phyloP scores from a whole-genome alignment of 805 yeast genomes.

The Metschnikowia lachancei region DNA sequence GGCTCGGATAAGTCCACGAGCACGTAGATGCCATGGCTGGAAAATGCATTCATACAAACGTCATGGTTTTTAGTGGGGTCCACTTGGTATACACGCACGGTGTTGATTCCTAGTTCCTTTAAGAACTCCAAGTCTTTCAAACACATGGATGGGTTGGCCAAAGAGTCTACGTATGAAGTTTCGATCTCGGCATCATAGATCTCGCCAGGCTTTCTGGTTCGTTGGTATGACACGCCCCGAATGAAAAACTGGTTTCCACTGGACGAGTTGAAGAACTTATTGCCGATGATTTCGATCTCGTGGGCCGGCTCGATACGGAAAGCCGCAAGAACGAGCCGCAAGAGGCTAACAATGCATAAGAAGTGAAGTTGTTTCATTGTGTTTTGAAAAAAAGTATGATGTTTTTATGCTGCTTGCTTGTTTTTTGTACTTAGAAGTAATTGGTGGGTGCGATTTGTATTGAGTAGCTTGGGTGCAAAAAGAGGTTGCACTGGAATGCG shows the following conservation, averaged over 20 bases:
- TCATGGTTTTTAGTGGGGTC: slow-evolving; percentile 52
- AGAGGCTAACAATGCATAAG: neutral
- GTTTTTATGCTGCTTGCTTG: neutral
- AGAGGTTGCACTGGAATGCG: too few relatives aligned
- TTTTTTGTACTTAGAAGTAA: neutral
- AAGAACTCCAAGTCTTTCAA: slow-evolving; percentile 80
- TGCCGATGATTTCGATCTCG: slow-evolving; percentile 61
- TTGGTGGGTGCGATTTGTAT: slow-evolving; percentile 14
- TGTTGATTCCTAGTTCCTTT: slow-evolving; percentile 64
- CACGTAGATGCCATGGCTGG: slow-evolving; percentile 36
- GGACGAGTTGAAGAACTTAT: slow-evolving; percentile 69
- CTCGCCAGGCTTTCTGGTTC: slow-evolving; percentile 49
- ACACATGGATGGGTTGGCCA: slow-evolving; percentile 68
- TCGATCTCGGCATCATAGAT: slow-evolving; percentile 20
- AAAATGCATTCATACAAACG: slow-evolving; percentile 31
- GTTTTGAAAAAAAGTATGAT: too few relatives aligned
- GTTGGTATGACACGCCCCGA: slow-evolving; percentile 87
- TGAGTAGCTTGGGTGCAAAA: too few relatives aligned
- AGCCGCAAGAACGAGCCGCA: slow-evolving; percentile 3
- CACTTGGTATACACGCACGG: slow-evolving; percentile 82
- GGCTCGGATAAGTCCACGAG: slow-evolving; percentile 40
- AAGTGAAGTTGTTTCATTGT: neutral
- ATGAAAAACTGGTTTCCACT: slow-evolving; percentile 82
- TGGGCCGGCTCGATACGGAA: slow-evolving; percentile 13
- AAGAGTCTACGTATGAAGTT: slow-evolving; percentile 61